phyloP scores from a whole-genome alignment of 345 rosid species.

The Trapa incisa region DNA sequence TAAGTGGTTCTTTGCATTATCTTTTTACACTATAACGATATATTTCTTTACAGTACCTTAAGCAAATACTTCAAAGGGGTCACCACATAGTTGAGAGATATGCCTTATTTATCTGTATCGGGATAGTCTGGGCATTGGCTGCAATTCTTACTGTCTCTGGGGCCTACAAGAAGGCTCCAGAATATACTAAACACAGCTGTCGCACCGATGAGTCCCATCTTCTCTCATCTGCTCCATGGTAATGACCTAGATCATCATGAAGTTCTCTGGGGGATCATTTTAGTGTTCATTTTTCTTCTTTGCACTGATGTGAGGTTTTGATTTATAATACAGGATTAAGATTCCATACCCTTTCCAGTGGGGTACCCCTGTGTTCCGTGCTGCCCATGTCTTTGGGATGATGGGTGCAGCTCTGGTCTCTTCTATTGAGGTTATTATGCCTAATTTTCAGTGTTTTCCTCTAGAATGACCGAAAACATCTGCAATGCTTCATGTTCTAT shows the following conservation, averaged over 20 bases:
- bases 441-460: neutral
- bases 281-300: neutral
- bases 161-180: slow-evolving; percentile 68
- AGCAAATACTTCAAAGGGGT: slow-evolving; percentile 18
- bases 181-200: slow-evolving; percentile 56
- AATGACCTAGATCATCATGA: neutral
- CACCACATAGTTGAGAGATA: slow-evolving; percentile 57
- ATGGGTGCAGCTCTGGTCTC: slow-evolving; percentile 87
- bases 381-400: slow-evolving; percentile 94
- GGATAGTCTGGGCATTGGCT: slow-evolving; percentile 81
- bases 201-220: slow-evolving; percentile 65
- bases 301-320: neutral
- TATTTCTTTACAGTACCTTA: slow-evolving; percentile 47
- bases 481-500: neutral
- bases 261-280: neutral
- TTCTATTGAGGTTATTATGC: slow-evolving; percentile 60
- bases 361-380: slow-evolving; percentile 93
- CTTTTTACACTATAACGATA: neutral
- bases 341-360: slow-evolving; percentile 93
- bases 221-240: slow-evolving; percentile 83
- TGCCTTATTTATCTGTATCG: slow-evolving; percentile 72
- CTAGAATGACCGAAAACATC: neutral
- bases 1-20: neutral
- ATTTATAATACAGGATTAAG: slow-evolving; percentile 45
- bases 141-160: slow-evolving; percentile 86